Conservation (phyloP, 306 rosid genomes). For the Quercus ilex region DNA sequence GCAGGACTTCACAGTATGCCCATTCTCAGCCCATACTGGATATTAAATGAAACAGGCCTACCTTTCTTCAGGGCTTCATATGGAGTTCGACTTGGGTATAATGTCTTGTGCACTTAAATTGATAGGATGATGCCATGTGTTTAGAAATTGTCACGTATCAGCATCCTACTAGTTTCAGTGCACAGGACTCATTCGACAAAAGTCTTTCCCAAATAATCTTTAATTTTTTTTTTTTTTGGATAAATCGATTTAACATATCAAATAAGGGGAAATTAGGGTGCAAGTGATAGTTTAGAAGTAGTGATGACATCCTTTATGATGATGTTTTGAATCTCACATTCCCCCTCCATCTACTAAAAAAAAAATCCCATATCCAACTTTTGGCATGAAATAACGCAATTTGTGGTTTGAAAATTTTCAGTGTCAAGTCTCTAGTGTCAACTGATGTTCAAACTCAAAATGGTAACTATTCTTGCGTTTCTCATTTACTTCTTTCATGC, state of each 20-base stretch:
- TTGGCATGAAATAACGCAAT: background rate
- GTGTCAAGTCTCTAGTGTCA: background rate
- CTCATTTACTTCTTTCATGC: slow-evolving; percentile 18
- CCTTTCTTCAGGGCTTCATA: background rate
- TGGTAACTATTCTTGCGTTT: background rate
- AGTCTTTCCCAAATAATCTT: too few species aligned
- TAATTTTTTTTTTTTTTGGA: too few species aligned
- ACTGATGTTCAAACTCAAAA: slow-evolving; percentile 40
- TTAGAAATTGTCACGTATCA: accelerated
- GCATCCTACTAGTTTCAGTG: accelerated
- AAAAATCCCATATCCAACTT: too few species aligned
- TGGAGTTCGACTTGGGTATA: accelerated
- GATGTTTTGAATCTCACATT: too few species aligned
- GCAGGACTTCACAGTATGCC: background rate
- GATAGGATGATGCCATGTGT: too few species aligned
- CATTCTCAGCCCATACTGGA: background rate
- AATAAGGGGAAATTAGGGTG: too few species aligned
- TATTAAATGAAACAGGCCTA: background rate
- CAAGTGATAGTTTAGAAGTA: too few species aligned
- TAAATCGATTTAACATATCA: too few species aligned
- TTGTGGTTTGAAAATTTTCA: background rate
- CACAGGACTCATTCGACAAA: too few species aligned
- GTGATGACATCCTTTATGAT: too few species aligned
- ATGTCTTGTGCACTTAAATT: too few species aligned
- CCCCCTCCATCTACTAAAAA: too few species aligned